Evolutionary conservation across 805 yeast species (phyloP), one percentile per base, ranked within the genome.

Genomic region (Diddensiella transvaalensis): DNA sequence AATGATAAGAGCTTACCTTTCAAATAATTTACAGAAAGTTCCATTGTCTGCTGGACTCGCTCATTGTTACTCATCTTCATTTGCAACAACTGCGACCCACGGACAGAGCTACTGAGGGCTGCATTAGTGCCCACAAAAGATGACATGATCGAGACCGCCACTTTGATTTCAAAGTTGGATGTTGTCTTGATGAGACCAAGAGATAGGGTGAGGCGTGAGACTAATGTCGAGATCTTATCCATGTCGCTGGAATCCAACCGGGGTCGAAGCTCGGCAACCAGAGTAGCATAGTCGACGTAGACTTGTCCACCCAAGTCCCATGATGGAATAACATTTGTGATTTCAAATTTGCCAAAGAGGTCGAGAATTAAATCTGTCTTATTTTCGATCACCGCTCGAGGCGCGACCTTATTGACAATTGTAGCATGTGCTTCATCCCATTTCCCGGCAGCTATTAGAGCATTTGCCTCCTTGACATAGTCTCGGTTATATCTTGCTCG

Each of bases 361-460:
- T 49, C 56, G 17, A 40, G 44, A 10, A 68, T 48, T 11, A 45
- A 46, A 17, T 39, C 53, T 3, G 56, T 43, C 11, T 63, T 66
- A 48, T 76, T 74, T n/a, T 76, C 71, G 13, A 82, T 75, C 1
- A 90, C 78, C 2, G 83, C 76, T 11, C 66, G 63, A 5, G 98
- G 98, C 0, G 91, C 98, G 24, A 88, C 83, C 2, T 72, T 62
- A 1, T 68, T 60, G 5, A 82, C 57, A 3, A 87, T 65, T 0
- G 79, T 67, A 1, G 66, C 61, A 58, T 87, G 93, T 0, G 96
- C 96, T 35, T 78, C 80, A 0, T 66, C 70, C 69, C 77, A 78
- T 43, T 75, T 63, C 8, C 69, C 71, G 0, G 96, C 96, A 10
- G 71, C 73, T 0, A 87, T 65, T 40, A 84, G 74, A 23, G 82